Evolutionary conservation across 306 rosid species (phyloP).

Genomic region (Purshia tridentata): DNA sequence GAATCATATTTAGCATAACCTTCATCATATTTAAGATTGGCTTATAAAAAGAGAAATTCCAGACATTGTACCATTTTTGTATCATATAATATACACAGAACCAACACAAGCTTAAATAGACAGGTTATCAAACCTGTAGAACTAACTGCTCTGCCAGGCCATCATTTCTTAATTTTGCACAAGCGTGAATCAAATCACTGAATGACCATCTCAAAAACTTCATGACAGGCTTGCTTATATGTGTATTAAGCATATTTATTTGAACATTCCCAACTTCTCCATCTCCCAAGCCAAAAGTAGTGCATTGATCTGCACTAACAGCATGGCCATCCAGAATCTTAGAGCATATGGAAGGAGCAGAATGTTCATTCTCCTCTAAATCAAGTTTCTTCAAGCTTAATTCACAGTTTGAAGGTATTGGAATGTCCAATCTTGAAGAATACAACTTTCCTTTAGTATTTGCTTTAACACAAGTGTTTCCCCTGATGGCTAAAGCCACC

Average conservation of each 20-base stretch:
- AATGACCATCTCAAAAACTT: slow-evolving; percentile 60
- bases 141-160: slow-evolving; percentile 58
- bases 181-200: slow-evolving; percentile 58
- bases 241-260: slow-evolving; percentile 24
- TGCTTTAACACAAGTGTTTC: slow-evolving; percentile 32
- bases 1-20: background rate
- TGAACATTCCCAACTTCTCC: slow-evolving; percentile 30
- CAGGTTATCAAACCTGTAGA: slow-evolving; percentile 49
- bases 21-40: background rate
- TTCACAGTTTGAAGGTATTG: slow-evolving; percentile 56
- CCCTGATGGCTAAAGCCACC: slow-evolving; percentile 53
- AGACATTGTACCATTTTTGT: background rate
- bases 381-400: slow-evolving; percentile 33
- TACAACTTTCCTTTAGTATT: slow-evolving; percentile 38
- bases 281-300: slow-evolving; percentile 27
- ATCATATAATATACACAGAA: slow-evolving; percentile 3
- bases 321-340: slow-evolving; percentile 28
- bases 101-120: slow-evolving; percentile 18
- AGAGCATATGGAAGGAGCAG: slow-evolving; percentile 21
- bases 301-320: slow-evolving; percentile 26
- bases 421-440: slow-evolving; percentile 67
- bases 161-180: slow-evolving; percentile 42
- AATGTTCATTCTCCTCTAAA: slow-evolving; percentile 35
- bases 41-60: background rate
- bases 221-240: slow-evolving; percentile 24